phyloP scores from a whole-genome alignment of 371 early-diverging fungal genomes.

The Smittium culicis region DNA sequence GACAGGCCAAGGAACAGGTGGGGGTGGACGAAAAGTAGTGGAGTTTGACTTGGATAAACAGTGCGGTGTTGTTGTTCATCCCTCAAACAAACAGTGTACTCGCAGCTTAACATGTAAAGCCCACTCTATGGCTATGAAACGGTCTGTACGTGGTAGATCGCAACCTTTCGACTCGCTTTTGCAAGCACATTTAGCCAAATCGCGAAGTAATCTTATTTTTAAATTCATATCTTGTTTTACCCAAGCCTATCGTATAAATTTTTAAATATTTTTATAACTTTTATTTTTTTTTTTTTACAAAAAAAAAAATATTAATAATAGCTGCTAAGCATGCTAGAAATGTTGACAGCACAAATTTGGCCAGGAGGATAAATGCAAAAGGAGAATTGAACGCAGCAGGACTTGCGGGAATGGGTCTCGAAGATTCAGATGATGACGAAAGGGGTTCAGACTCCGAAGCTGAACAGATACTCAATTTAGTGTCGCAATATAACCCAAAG shows the following conservation, averaged over 20 bases:
- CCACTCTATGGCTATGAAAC: slow-evolving; percentile 68
- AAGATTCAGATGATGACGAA: slow-evolving; percentile 29
- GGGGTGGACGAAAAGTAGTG: no score
- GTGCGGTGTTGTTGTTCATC: slow-evolving; percentile 53
- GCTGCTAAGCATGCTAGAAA: slow-evolving; percentile 20
- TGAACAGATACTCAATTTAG: slow-evolving; percentile 39
- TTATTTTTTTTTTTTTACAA: neutral
- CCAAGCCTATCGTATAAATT: no score
- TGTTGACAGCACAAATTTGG: slow-evolving; percentile 16
- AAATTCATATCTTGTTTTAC: no score
- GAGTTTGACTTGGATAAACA: slow-evolving; percentile 63
- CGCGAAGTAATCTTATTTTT: slow-evolving; percentile 32
- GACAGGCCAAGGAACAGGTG: no score
- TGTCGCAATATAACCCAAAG: slow-evolving; percentile 36
- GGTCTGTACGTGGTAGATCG: slow-evolving; percentile 57
- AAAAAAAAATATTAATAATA: no score
- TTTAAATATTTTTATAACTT: neutral
- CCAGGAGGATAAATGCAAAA: slow-evolving; percentile 24
- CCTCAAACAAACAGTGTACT: slow-evolving; percentile 46
- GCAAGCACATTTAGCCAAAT: slow-evolving; percentile 47
- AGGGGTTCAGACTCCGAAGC: slow-evolving; percentile 52
- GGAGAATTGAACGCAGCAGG: slow-evolving; percentile 21
- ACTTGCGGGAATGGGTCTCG: slow-evolving; percentile 23
- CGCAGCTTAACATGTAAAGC: slow-evolving; percentile 73
- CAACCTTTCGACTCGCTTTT: slow-evolving; percentile 57